phyloP scores from a whole-genome alignment of 805 yeast genomes.

The Metschnikowia drakensbergensis region DNA sequence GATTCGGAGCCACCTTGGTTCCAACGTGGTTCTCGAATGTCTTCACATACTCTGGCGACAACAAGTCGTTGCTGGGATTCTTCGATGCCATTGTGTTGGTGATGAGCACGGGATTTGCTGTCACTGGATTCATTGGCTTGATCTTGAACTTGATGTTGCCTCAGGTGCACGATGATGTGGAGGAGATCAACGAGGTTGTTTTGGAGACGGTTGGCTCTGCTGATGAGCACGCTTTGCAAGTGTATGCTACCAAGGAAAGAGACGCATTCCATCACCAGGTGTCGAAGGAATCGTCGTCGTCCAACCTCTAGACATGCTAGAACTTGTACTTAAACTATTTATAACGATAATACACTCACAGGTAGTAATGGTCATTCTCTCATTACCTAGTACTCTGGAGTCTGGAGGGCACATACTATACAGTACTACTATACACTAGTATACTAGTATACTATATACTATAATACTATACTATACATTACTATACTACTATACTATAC shows the following conservation, averaged over 20 bases:
- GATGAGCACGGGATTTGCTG: slow-evolving; percentile 19
- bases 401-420: too few species aligned
- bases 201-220: slow-evolving; percentile 20
- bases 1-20: slow-evolving; percentile 17
- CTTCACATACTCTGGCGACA: slow-evolving; percentile 16
- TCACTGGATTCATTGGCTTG: slow-evolving; percentile 18
- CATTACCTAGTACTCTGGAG: too few species aligned
- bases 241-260: slow-evolving; percentile 16
- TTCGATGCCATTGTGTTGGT: slow-evolving; percentile 18
- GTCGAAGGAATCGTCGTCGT: slow-evolving; percentile 10
- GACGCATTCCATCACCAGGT: slow-evolving; percentile 8
- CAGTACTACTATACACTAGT: too few species aligned
- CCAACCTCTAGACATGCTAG: slow-evolving; percentile 3
- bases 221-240: slow-evolving; percentile 15
- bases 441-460: too few species aligned
- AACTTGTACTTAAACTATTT: neutral
- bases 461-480: too few species aligned
- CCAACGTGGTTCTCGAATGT: slow-evolving; percentile 17
- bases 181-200: slow-evolving; percentile 19
- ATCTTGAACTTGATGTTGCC: slow-evolving; percentile 19
- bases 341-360: too few species aligned
- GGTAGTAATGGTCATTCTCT: too few species aligned
- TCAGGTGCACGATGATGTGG: slow-evolving; percentile 17
- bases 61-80: slow-evolving; percentile 15
- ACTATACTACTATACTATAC: too few species aligned